Evolutionary conservation across 1,139 yeast species (phyloP).

Genomic region (Suhomyces wounanorum): DNA sequence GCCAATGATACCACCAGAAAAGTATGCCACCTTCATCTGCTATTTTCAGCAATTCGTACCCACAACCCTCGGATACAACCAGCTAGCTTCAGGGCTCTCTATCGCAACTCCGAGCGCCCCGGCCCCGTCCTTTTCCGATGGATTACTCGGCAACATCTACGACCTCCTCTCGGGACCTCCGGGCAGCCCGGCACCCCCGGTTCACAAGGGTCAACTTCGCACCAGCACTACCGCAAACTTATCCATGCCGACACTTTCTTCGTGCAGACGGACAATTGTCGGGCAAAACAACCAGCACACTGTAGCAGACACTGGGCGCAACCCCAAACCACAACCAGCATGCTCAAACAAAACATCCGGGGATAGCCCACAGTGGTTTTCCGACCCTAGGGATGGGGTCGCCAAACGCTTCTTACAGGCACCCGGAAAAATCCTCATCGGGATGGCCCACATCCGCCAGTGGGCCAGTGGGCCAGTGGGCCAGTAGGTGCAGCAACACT

Average conservation of each 20-base stretch:
- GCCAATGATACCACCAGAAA: not conserved
- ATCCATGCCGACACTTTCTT: not conserved
- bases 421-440: not conserved
- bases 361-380: not conserved
- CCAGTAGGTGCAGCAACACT: not conserved
- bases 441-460: not conserved
- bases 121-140: not conserved
- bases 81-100: not conserved
- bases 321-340: not conserved
- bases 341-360: not conserved
- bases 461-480: not conserved
- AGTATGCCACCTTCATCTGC: not conserved
- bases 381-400: too few species aligned
- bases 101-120: slow-evolving; percentile 2
- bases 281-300: not conserved
- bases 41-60: not conserved
- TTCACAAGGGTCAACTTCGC: not conserved
- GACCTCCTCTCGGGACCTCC: not conserved
- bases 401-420: not conserved
- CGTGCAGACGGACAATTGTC: not conserved
- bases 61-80: not conserved
- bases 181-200: not conserved
- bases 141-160: not conserved
- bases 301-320: not conserved
- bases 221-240: not conserved